phyloP scores from a whole-genome alignment of 306 rosid genomes.

The Vigna trinervia region DNA sequence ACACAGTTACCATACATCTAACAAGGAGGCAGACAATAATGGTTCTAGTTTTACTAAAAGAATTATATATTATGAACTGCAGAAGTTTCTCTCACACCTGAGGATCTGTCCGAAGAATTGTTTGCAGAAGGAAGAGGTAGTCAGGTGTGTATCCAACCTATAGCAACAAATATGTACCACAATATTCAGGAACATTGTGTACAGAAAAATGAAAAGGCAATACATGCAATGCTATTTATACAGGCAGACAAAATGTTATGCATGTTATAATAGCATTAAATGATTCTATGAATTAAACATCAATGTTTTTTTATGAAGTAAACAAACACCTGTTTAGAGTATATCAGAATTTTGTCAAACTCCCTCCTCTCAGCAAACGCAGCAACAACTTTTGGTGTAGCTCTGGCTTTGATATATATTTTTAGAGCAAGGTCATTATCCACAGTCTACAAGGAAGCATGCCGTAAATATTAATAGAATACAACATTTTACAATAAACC shows the following conservation, averaged over 20 bases:
- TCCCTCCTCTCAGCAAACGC: constrained; percentile 99
- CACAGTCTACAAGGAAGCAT: constrained; percentile 71
- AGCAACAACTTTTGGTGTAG: constrained; percentile 98
- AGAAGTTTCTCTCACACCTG: constrained; percentile 66
- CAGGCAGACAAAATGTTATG: constrained; percentile 11
- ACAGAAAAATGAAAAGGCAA: constrained; percentile 26
- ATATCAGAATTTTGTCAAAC: constrained; percentile 94
- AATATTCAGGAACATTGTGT: constrained; percentile 44
- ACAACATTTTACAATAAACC: constrained; percentile 23
- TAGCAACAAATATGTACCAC: constrained; percentile 47
- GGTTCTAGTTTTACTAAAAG: constrained; percentile 11
- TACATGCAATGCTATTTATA: constrained; percentile 5
- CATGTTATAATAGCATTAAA: constrained; percentile 12
- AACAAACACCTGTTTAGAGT: constrained; percentile 89
- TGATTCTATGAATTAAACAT: constrained; percentile 37
- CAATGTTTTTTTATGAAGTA: constrained; percentile 9
- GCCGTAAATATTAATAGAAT: constrained; percentile 38
- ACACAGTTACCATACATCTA: constrained; percentile 5
- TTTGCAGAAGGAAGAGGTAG: constrained; percentile 95
- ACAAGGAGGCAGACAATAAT: constrained; percentile 11
- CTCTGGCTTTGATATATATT: constrained; percentile 97
- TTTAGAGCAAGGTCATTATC: constrained; percentile 95
- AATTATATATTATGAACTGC: constrained; percentile 26
- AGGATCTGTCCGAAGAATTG: constrained; percentile 97
- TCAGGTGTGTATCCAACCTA: constrained; percentile 99